Conservation (phyloP, 805 yeast genomes). For the Yamadazyma nakazawae region DNA sequence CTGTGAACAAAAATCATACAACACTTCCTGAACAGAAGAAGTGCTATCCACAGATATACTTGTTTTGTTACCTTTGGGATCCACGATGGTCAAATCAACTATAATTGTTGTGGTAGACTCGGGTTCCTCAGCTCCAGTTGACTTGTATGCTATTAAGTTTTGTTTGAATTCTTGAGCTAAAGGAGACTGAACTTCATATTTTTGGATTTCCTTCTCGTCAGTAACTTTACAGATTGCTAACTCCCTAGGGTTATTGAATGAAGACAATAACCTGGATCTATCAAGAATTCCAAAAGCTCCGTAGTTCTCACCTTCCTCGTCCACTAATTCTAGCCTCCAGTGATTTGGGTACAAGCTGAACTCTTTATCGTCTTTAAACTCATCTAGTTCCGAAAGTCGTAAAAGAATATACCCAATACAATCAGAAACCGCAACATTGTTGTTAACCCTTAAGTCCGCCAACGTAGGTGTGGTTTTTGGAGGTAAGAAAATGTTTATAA, state of each 20-base stretch:
- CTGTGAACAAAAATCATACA: constrained; percentile 27
- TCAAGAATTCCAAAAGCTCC: constrained; percentile 91
- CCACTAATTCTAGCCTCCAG: constrained; percentile 80
- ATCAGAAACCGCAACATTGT: constrained; percentile 31
- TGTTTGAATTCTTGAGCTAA: constrained; percentile 42
- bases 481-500: constrained; percentile 30
- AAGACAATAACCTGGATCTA: constrained; percentile 57
- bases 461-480: constrained; percentile 28
- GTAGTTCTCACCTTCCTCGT: constrained; percentile 90
- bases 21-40: constrained; percentile 21
- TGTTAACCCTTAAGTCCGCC: constrained; percentile 21
- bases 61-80: constrained; percentile 6
- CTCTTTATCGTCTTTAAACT: constrained; percentile 13
- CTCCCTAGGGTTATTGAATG: constrained; percentile 75
- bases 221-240: constrained; percentile 68
- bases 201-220: constrained; percentile 39
- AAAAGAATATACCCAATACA: constrained; percentile 40
- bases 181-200: constrained; percentile 54
- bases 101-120: constrained; percentile 13
- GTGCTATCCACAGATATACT: constrained; percentile 6
- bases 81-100: constrained; percentile 9
- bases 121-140: not conserved
- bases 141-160: constrained; percentile 16
- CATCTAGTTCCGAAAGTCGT: constrained; percentile 22
- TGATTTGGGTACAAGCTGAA: constrained; percentile 43